Evolutionary conservation across 805 yeast species (phyloP).

Genomic region (Yamadazyma sp.): DNA sequence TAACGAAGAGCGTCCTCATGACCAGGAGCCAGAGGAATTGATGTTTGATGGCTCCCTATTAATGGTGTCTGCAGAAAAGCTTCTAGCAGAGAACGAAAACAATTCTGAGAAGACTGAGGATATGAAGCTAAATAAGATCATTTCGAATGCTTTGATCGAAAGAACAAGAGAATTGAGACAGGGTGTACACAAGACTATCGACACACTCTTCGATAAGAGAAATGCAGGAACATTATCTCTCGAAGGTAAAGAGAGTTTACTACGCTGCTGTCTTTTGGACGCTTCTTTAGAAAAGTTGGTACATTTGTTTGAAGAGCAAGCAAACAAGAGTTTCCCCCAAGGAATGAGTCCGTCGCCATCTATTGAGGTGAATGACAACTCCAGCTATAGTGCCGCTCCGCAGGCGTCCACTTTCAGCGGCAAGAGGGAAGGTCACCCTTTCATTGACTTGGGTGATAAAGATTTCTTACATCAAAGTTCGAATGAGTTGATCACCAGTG

Average conservation of each 20-base stretch:
- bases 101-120: constrained; percentile 37
- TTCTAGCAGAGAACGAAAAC: constrained; percentile 47
- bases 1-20: constrained; percentile 13
- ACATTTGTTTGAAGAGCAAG: constrained; percentile 49
- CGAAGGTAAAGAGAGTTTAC: constrained; percentile 55
- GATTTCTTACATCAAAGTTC: constrained; percentile 47
- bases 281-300: constrained; percentile 53
- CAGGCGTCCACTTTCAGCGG: background rate
- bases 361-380: constrained; percentile 7
- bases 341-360: constrained; percentile 22
- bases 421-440: constrained; percentile 11
- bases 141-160: constrained; percentile 51
- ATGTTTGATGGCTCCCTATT: constrained; percentile 74
- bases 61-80: constrained; percentile 70
- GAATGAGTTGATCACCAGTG: constrained; percentile 50
- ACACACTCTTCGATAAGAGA: constrained; percentile 46
- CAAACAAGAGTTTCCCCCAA: constrained; percentile 12
- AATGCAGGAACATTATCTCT: constrained; percentile 47
- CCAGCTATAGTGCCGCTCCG: background rate
- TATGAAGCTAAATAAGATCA: constrained; percentile 41
- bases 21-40: constrained; percentile 59
- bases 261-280: constrained; percentile 55
- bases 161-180: constrained; percentile 49
- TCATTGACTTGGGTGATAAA: constrained; percentile 18
- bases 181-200: constrained; percentile 54